phyloP scores from a whole-genome alignment of 2,329 filamentous ascomycete genomes.

The Mariannaea elegans region DNA sequence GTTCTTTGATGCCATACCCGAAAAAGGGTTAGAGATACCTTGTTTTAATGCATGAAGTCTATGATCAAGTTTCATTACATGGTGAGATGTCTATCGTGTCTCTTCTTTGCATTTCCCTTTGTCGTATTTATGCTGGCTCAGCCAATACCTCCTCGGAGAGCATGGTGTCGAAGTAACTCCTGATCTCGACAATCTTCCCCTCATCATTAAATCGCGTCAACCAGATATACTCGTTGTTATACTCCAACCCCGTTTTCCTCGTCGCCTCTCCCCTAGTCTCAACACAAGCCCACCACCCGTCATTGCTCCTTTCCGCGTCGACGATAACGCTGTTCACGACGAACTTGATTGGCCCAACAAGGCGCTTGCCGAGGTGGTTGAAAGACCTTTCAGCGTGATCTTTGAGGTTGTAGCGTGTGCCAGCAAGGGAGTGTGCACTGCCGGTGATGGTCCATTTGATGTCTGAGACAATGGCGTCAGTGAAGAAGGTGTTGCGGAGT shows the following conservation, averaged over 20 bases:
- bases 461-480: conserved; percentile 25
- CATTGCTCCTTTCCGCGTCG: conserved; percentile 27
- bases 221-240: conserved; percentile 39
- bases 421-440: conserved; percentile 35
- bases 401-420: conserved; percentile 27
- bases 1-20: conserved; percentile 36
- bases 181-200: conserved; percentile 36
- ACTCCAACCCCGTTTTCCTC: conserved; percentile 28
- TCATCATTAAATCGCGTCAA: conserved; percentile 34
- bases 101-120: not conserved
- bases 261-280: conserved; percentile 33
- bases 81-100: not conserved
- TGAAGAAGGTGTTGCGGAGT: conserved; percentile 27
- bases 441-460: conserved; percentile 38
- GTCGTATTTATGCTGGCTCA: not conserved
- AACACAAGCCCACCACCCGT: conserved; percentile 37
- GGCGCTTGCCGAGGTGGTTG: conserved; percentile 29
- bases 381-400: conserved; percentile 32
- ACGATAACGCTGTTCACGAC: conserved; percentile 31
- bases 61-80: conserved; percentile 22
- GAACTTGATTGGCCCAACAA: conserved; percentile 34
- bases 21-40: conserved; percentile 37
- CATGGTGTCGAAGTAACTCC: conserved; percentile 37
- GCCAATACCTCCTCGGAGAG: conserved; percentile 31
- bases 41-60: conserved; percentile 41